Percentiles rank a stretch among this genome's conserved stretches.
phyloP scores from a whole-genome alignment of 768 basidiomycete genomes.

The Lactarius deliciosus region DNA sequence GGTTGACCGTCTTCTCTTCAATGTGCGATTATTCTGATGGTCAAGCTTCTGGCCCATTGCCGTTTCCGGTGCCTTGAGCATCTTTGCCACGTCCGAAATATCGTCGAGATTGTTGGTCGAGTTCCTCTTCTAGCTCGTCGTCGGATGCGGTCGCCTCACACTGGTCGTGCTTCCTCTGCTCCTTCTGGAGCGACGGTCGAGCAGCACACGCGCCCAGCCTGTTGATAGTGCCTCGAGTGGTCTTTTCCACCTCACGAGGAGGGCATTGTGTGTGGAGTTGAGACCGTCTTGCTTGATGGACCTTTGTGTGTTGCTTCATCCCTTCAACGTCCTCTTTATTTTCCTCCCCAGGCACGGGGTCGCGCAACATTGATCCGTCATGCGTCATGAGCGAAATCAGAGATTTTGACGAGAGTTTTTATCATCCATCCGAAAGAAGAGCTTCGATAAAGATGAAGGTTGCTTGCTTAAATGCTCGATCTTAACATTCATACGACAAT shows the following conservation, averaged over 20 bases:
- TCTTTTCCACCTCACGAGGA: conserved; percentile 95
- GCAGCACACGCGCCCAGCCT: conserved; percentile 63
- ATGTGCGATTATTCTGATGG: conserved; percentile 78
- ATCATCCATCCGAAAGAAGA: too few species aligned
- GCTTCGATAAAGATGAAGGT: too few species aligned
- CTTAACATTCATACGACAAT: too few species aligned
- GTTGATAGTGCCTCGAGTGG: conserved; percentile 79
- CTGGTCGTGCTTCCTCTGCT: conserved; percentile 78
- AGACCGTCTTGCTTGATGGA: conserved; percentile 91
- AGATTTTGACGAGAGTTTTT: too few species aligned
- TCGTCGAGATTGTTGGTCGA: conserved; percentile 81
- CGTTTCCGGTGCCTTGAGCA: conserved; percentile 72
- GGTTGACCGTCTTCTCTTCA: conserved; percentile 68
- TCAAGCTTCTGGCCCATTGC: conserved; percentile 89
- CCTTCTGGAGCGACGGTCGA: conserved; percentile 57
- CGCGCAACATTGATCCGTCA: conserved; percentile 45
- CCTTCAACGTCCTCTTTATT: conserved; percentile 89
- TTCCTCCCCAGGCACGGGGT: conserved; percentile 62
- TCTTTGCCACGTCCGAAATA: conserved; percentile 62
- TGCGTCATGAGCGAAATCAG: conserved; percentile 41
- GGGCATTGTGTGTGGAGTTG: conserved; percentile 84
- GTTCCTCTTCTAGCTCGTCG: conserved; percentile 91
- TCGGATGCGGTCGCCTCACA: conserved; percentile 90
- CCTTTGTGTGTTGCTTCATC: conserved; percentile 86
- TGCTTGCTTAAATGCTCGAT: too few species aligned